phyloP scores from a whole-genome alignment of 768 basidiomycete species.

The Cantharellus anzutake region DNA sequence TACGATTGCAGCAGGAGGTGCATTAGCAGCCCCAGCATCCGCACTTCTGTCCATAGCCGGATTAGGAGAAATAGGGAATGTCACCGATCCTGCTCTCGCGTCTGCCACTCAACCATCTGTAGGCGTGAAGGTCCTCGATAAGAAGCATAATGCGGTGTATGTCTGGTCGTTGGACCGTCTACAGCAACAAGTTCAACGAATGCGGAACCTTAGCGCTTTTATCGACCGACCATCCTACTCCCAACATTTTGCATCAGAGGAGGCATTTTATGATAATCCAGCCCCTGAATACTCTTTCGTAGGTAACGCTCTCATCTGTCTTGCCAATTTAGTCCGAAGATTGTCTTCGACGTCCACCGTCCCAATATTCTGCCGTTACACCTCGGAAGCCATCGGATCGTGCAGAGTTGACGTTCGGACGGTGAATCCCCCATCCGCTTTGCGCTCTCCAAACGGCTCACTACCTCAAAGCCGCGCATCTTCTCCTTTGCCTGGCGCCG shows the following conservation, averaged over 20 bases:
- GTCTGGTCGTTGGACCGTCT: conserved; percentile 82
- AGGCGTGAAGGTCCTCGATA: conserved; percentile 81
- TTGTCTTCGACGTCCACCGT: conserved; percentile 56
- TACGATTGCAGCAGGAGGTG: conserved; percentile 66
- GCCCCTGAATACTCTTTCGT: conserved; percentile 85
- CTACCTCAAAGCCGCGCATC: conserved; percentile 49
- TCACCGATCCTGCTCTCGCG: conserved; percentile 61
- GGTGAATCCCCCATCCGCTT: conserved; percentile 38
- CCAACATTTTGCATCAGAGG: conserved; percentile 83
- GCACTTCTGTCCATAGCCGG: conserved; percentile 74
- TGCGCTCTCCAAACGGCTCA: conserved; percentile 39
- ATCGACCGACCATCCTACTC: conserved; percentile 86
- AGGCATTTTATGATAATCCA: conserved; percentile 80
- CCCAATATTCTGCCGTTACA: conserved; percentile 87
- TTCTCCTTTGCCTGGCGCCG: conserved; percentile 47
- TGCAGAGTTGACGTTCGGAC: conserved; percentile 77
- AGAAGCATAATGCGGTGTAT: conserved; percentile 69
- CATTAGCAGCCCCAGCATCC: conserved; percentile 60
- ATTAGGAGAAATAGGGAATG: conserved; percentile 81
- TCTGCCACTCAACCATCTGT: conserved; percentile 65
- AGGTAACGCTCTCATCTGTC: conserved; percentile 66
- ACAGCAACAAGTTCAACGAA: conserved; percentile 73
- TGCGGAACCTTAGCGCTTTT: conserved; percentile 82
- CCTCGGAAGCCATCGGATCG: conserved; percentile 87
- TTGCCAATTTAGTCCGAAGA: conserved; percentile 61